These are phyloP conservation scores for Puccinellia tenuiflora DNA, from an alignment of 176 grass and related monocot species.

Conservation along the genomic window DNA sequence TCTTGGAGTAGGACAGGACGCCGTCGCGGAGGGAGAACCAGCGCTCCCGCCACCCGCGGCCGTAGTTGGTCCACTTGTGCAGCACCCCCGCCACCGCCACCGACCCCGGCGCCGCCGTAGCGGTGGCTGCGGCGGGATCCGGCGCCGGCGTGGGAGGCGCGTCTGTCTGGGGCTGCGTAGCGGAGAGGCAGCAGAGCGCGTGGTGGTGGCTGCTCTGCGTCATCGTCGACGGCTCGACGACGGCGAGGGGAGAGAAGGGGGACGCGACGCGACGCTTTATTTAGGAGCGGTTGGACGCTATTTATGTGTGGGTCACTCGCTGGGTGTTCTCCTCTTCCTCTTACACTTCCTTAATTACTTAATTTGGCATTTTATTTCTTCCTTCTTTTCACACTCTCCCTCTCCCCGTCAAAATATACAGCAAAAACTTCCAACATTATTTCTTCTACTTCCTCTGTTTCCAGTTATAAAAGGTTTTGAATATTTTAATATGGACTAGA, in stretches of 20 bases:
- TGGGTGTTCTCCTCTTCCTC: background rate
- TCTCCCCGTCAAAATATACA: background rate
- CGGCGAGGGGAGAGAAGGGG: background rate
- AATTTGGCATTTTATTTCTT: background rate
- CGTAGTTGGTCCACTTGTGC: constrained; percentile 91
- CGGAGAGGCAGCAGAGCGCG: constrained; percentile 65
- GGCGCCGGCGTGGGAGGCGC: constrained; percentile 21
- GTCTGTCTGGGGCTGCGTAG: constrained; percentile 15
- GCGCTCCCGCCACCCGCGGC: constrained; percentile 63
- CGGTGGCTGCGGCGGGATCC: background rate
- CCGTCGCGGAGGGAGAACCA: constrained; percentile 77
- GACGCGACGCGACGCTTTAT: constrained; percentile 26
- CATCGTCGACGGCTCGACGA: constrained; percentile 27
- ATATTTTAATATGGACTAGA: no score
- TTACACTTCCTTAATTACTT: background rate
- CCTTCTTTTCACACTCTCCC: background rate
- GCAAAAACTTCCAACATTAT: background rate
- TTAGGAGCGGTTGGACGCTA: constrained; percentile 43
- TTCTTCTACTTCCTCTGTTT: no score
- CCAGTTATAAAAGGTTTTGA: no score
- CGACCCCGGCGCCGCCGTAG: background rate
- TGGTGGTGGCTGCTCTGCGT: constrained; percentile 27
- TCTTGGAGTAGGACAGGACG: constrained; percentile 83
- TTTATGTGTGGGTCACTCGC: constrained; percentile 33
- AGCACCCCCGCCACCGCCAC: constrained; percentile 54